Evolutionary conservation across 148 eudicot species (phyloP).

Genomic region (Hydrangea macrophylla): DNA sequence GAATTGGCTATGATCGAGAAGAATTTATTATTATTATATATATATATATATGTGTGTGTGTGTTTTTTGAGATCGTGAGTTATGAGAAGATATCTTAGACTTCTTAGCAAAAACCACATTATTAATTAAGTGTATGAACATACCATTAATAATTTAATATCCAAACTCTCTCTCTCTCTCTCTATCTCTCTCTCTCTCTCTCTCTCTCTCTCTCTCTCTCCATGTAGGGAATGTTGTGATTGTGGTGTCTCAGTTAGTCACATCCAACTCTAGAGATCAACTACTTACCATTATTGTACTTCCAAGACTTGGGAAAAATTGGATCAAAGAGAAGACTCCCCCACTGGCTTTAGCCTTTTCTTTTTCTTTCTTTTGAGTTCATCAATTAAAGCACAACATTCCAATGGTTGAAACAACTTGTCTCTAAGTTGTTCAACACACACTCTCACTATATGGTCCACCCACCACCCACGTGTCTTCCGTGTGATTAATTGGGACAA

Average conservation of each 20-base stretch:
- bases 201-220: slow-evolving; percentile 5
- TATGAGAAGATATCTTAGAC: no score
- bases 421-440: not conserved
- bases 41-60: no score
- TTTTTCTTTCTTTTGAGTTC: slow-evolving; percentile 17
- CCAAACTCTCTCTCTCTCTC: not conserved
- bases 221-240: slow-evolving; percentile 21
- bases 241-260: slow-evolving; percentile 23
- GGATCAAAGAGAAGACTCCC: not conserved
- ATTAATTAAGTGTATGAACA: no score
- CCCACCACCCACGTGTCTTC: not conserved
- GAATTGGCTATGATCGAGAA: no score
- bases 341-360: not conserved
- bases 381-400: slow-evolving; percentile 13
- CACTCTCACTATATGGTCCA: not conserved
- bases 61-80: no score
- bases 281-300: slow-evolving; percentile 12
- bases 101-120: no score
- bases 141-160: no score
- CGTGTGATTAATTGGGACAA: not conserved
- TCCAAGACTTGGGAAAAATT: not conserved
- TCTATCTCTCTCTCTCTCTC: no score
- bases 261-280: slow-evolving; percentile 7
- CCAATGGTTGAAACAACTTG: slow-evolving; percentile 11
- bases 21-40: no score